Base-by-base conservation (phyloP, 2,329 filamentous ascomycete species). In the Pestalotiopsis sp. region DNA sequence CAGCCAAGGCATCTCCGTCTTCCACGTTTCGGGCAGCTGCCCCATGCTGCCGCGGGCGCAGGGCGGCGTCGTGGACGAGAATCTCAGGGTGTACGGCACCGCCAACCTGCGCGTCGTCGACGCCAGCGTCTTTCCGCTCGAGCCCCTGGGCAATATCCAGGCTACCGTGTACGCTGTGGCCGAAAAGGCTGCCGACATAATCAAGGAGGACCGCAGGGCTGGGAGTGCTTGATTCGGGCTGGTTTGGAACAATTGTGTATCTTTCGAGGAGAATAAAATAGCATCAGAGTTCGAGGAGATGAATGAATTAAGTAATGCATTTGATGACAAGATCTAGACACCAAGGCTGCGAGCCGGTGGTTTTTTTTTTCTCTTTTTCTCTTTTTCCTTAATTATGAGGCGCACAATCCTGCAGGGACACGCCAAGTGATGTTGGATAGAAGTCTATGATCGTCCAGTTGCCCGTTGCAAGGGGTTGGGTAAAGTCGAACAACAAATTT, bases 21-120 rank as follows among this genome's bases (percentile, higher is more conserved):
- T 83, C 71, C 86, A 88, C 74, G 81, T 84, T 0, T 76, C 80
- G 1, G 85, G 87, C 17, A 87, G 83, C 23, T 82, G 82, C 64
- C 81, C 71, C 3, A 74, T 75, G 72, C 52, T 72, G 4, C 71
- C 72, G 1, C 61, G 66, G 7, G 41, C 67, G 2, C 65, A 58
- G 1, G 70, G 73, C 1, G 73, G 73, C 4, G 72, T 75, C 1
- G 74, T 74, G 0, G 68, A 74, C 59, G 2, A 7, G 3, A 4
- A 49, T 0, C 57, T 75, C 2, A 6, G 52, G 11, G 73, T 75
- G 0, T 49, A 75, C 56, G 73, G 73, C 1, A 68, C 69, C 1
- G 13, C 25, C 1, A 70, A 70, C 38, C 59, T 75, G 4, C 66
- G 72, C 3, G 64, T 75, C 7, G 72, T 73, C 3, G 73, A 75